Conservation (phyloP, 352 stramenopile genomes). For the Pilasporangium apinafurcum region DNA sequence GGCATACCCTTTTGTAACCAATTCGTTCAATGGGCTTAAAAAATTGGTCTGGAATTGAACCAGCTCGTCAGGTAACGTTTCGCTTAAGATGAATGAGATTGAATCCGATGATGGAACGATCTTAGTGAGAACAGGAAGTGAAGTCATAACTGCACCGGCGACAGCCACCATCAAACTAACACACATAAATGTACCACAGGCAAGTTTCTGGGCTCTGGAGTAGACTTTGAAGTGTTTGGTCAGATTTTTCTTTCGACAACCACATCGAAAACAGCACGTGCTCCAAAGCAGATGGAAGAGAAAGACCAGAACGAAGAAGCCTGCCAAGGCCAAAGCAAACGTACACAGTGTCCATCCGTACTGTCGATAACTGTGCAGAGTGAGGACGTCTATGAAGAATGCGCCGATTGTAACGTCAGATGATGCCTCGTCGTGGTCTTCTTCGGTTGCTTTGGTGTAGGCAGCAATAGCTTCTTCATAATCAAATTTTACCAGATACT, state of each 20-base stretch:
- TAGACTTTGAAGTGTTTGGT: conserved; percentile 39
- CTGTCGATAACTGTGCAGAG: conserved; percentile 31
- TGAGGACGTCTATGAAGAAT: conserved; percentile 15
- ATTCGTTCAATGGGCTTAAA: conserved; percentile 19
- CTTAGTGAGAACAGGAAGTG: conserved; percentile 24
- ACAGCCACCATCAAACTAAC: conserved; percentile 16
- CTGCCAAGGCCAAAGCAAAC: conserved; percentile 18
- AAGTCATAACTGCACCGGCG: conserved; percentile 15
- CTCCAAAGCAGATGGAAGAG: conserved; percentile 39
- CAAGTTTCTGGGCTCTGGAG: conserved; percentile 34
- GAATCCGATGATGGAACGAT: conserved; percentile 19
- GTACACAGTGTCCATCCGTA: conserved; percentile 28
- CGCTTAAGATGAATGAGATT: conserved; percentile 14
- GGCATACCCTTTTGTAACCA: conserved; percentile 14
- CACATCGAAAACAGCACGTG: conserved; percentile 40
- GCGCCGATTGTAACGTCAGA: neutral
- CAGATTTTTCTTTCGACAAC: conserved; percentile 33
- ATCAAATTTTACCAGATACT: conserved; percentile 35
- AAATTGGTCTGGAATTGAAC: conserved; percentile 28
- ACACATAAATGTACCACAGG: conserved; percentile 26
- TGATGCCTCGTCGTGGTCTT: neutral
- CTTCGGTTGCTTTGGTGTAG: neutral
- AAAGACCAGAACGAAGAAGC: conserved; percentile 23
- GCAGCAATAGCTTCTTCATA: conserved; percentile 18
- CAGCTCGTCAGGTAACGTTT: conserved; percentile 19